Percentiles rank a stretch among this genome's conserved stretches.
Evolutionary conservation across 371 early-diverging fungal genomes (phyloP).

Genomic region (Syncephalis plumigaleata): DNA sequence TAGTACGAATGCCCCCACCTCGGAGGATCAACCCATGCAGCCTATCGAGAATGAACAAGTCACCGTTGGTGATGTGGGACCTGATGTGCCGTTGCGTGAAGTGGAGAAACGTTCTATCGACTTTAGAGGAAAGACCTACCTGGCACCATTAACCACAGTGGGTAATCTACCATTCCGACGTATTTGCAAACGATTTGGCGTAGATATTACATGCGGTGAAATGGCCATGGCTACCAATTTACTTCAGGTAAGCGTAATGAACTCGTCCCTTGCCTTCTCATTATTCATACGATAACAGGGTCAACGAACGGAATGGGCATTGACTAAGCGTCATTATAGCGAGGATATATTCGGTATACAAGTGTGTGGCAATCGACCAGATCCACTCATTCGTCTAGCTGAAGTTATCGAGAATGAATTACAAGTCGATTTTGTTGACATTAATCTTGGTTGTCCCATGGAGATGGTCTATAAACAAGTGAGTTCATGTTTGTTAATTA

Average conservation of each 20-base stretch:
- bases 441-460: constrained; percentile 93
- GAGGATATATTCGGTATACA: constrained; percentile 93
- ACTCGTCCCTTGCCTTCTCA: background rate
- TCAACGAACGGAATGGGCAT: constrained; percentile 70
- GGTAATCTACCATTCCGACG: constrained; percentile 94
- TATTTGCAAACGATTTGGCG: constrained; percentile 83
- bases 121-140: constrained; percentile 75
- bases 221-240: constrained; percentile 76
- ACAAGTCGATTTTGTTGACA: constrained; percentile 83
- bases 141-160: constrained; percentile 95
- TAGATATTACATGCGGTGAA: constrained; percentile 93
- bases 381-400: constrained; percentile 39
- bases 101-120: constrained; percentile 33
- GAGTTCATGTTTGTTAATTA: constrained; percentile 1
- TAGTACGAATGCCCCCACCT: too few relatives aligned
- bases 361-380: constrained; percentile 47
- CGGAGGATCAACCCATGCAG: too few relatives aligned
- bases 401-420: constrained; percentile 48
- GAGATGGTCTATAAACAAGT: constrained; percentile 61
- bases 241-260: constrained; percentile 16
- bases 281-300: constrained; percentile 18
- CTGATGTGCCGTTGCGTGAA: background rate
- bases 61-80: constrained; percentile 4
- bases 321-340: constrained; percentile 63
- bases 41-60: constrained; percentile 21